Evolutionary conservation across 139 green algal species (phyloP), one percentile per base, ranked within the genome.

Genomic region (Axilococcus clingmanii): DNA sequence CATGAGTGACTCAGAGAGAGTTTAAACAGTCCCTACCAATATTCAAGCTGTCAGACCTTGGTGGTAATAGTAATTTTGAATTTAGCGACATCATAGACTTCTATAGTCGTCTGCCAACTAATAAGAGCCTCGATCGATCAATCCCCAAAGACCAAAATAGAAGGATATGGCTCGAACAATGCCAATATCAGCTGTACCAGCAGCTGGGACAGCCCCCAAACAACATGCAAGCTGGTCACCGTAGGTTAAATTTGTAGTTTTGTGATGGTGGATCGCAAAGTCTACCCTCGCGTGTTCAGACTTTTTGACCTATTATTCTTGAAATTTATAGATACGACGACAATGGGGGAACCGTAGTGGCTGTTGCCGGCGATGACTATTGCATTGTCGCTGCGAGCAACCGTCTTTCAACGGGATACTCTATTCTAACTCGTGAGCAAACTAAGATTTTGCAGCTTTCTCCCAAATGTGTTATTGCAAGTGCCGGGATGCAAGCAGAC

Each of bases 331-430:
- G 45, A 46, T 66, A 66, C 50, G 53, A 59, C 57, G 40, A 67
- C 47, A 57, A 53, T 52, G 74, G 75, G 61, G 93, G 91, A 48
- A 94, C 87, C 0, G 71, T 75, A 14, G 65, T 94, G 17, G 93
- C 93, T 7, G 82, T 99, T 1, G 93, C 90, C 7, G 93, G 93
- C 0, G 67, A 85, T 29, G 83, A 95, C 55, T 99, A 97, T 73
- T 94, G 83, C 70, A 83, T 99, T 16, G 74, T 98, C 1, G 93
- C 90, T 15, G 86, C 67, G 9, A 88, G 79, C 71, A 98, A 82
- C 1, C 78, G 93, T 14, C 76, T 99, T 55, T 94, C 84, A 0
- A 94, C 87, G 1, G 93, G 93, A n/a, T 98, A 85, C 74, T 83
- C 56, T 63, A 96, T 99, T 52, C 60, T 99, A 1, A 97, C 86